Conservation (phyloP, 108 stramenopile species). For the Discostella stelligeroides region DNA sequence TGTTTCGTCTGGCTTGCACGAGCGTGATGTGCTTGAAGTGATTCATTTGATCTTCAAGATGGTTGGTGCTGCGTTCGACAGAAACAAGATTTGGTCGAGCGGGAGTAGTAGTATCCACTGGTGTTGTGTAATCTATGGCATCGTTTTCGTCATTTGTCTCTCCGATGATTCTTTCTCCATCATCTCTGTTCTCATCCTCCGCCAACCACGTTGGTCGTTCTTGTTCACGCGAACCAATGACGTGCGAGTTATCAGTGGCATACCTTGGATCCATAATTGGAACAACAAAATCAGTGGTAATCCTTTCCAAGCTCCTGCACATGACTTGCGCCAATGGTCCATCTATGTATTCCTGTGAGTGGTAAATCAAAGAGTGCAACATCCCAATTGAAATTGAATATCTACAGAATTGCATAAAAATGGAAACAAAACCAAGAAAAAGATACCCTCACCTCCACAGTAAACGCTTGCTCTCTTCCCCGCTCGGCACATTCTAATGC, state of each 20-base stretch:
- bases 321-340: conserved; percentile 37
- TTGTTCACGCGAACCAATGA: neutral
- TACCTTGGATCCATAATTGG: conserved; percentile 35
- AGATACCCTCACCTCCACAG: conserved; percentile 34
- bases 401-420: neutral
- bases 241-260: conserved; percentile 14
- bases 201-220: neutral
- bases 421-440: too few species aligned
- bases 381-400: neutral
- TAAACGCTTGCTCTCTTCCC: conserved; percentile 36
- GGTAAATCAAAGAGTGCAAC: neutral
- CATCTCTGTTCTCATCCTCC: neutral
- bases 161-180: neutral
- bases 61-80: conserved; percentile 36
- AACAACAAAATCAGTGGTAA: conserved; percentile 31
- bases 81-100: conserved; percentile 32
- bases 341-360: conserved; percentile 21
- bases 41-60: conserved; percentile 44
- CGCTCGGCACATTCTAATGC: conserved; percentile 40
- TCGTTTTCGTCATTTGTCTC: neutral
- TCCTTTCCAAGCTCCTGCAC: conserved; percentile 22
- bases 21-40: conserved; percentile 39
- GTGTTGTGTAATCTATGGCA: neutral
- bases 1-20: conserved; percentile 27
- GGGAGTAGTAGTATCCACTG: conserved; percentile 6